Evolutionary conservation across 2,329 filamentous ascomycete species (phyloP), one percentile per base, ranked within the genome.

Genomic region (Ophiostoma sp.): DNA sequence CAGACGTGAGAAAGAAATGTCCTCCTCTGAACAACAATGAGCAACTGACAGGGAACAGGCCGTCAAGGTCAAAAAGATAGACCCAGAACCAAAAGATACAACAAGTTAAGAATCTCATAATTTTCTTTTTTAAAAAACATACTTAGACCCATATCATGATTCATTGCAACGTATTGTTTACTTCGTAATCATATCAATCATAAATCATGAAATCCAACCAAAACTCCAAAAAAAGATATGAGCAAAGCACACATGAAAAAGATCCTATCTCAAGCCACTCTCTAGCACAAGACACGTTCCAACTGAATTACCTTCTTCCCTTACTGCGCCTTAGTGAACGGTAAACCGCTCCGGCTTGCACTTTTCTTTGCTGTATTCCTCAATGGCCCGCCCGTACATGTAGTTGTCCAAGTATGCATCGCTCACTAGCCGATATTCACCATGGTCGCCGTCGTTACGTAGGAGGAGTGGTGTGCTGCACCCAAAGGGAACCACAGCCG

Each of bases 401-500:
- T 69, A 72, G 4, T 28, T 22, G 50, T 42, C 28, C 2, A 72
- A 6, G 45, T 45, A 72, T 3, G 63, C 63, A 50, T 50, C 50
- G 36, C 63, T 61, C 7, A 72, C 63, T 9, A 69, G 39, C 19
- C 71, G 48, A 36, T 48, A 68, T 17, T 72, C 48, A n/a, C 15
- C 71, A 19, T 25, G 28, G 0, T 69, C 48, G 17, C 33, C 22
- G 4, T 72, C 71, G 2, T 31, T 68, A 11, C 61, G 48, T 33
- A 72, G 12, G 4, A 68, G 15, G 5, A 68, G 9, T 0, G 71
- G 61, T 22, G 50, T 69, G 48, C 22, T 48, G 48, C 61, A 72
- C n/a, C 71, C 71, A 19, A 59, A 25, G 11, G 71, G 61, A 2
- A 72, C 71, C 11, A 72, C 50, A 3, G 39, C 61, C 4, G 11